Base-by-base conservation (phyloP, 2,329 filamentous ascomycete genomes). In the Sphaceloma murrayae region DNA sequence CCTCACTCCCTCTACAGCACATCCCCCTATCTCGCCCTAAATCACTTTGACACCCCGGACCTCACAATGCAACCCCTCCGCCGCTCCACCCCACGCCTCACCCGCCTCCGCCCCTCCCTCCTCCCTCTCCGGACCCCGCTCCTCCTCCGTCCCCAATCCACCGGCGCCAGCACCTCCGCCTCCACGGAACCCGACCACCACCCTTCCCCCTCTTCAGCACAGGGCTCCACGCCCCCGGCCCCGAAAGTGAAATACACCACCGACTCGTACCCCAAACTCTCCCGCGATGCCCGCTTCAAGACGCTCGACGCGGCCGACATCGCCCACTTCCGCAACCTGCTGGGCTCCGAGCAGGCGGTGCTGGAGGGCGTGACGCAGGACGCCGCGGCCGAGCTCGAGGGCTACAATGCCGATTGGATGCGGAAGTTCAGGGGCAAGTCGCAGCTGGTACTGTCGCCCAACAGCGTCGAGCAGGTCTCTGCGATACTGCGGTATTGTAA, bases 391-490 rank as follows among this genome's bases (percentile, higher is more conserved):
- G 91, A 96, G 59, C 73, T 96, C 52, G 85, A 91, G 60, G 76
- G 84, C 5, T 98, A 87, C 73, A 98, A 98, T 65, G 78, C 80
- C 60, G 91, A 98, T 67, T 98, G 93, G 91, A 95, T 98, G 88
- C 81, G 85, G 65, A 98, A 98, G 67, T 98, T 94, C 69, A 80
- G 85, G 49, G 93, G 91, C 21, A 87, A 95, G 64, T 79, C 85
- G 49, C 78, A 80, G 58, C 69, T 98, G 18, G 87, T 96, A 3
- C 68, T 98, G 50, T 93, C 87, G 66, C 91, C 91, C 8, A 76
- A 74, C 42, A 82, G 77, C 11, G 89, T 85, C 0, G 80, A 89
- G 56, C 82, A 98, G 64, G 85, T 96, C 55, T 94, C 86, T 75
- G 75, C 82, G 66, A 80, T 96, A 48, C 66, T 98, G 55, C 81